Conservation (phyloP, 2,329 filamentous ascomycete species). For the Hymenoscyphus fructigenus region DNA sequence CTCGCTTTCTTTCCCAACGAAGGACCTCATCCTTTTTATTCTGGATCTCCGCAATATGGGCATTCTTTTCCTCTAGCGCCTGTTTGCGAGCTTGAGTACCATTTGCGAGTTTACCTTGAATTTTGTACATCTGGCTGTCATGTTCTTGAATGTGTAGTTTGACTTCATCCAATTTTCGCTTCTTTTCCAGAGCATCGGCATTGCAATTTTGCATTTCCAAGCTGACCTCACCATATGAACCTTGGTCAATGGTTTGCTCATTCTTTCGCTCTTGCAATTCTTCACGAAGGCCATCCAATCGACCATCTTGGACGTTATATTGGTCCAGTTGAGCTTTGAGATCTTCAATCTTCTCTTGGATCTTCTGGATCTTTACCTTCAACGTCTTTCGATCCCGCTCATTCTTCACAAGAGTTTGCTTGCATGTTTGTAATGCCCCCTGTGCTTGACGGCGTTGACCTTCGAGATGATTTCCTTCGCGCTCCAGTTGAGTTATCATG, state of each 20-base stretch:
- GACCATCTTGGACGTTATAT: conserved; percentile 66
- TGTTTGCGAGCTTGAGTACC: conserved; percentile 50
- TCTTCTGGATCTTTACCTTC: conserved; percentile 54
- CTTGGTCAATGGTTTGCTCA: conserved; percentile 49
- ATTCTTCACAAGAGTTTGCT: conserved; percentile 51
- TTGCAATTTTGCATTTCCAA: conserved; percentile 51
- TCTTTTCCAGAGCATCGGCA: conserved; percentile 38
- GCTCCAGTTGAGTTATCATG: conserved; percentile 51
- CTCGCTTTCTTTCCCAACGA: conserved; percentile 47
- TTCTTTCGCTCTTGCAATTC: conserved; percentile 54
- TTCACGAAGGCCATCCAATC: conserved; percentile 57
- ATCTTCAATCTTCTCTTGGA: conserved; percentile 57
- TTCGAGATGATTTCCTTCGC: conserved; percentile 52
- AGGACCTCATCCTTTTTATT: conserved; percentile 47
- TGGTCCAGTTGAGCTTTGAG: conserved; percentile 61
- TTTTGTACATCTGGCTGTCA: conserved; percentile 52
- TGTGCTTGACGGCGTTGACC: conserved; percentile 38
- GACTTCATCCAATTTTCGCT: conserved; percentile 40
- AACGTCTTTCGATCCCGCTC: conserved; percentile 48
- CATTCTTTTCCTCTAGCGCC: conserved; percentile 62
- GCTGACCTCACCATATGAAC: conserved; percentile 53
- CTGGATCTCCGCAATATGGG: conserved; percentile 52
- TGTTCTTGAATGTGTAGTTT: conserved; percentile 39
- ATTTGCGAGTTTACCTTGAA: conserved; percentile 51
- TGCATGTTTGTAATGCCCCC: conserved; percentile 47